Evolutionary conservation across 805 yeast genomes (phyloP).

Genomic region (Candida ficus): DNA sequence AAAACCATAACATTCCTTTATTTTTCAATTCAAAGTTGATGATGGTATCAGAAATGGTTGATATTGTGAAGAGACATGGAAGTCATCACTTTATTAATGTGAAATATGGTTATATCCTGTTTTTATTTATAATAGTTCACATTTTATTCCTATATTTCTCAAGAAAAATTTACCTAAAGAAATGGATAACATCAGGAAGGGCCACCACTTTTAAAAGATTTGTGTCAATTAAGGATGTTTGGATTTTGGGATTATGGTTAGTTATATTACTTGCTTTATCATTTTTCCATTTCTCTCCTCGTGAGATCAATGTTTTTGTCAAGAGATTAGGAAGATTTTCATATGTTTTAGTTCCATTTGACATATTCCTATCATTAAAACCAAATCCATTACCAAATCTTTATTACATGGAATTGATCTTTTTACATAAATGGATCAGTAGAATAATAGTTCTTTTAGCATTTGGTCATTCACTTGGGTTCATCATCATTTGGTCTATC

Average conservation of each 20-base stretch:
- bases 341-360: constrained; percentile 53
- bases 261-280: constrained; percentile 27
- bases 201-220: constrained; percentile 31
- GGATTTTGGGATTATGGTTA: constrained; percentile 33
- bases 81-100: constrained; percentile 50
- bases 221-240: constrained; percentile 30
- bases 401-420: constrained; percentile 49
- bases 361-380: constrained; percentile 48
- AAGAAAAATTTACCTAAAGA: constrained; percentile 27
- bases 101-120: constrained; percentile 52
- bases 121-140: constrained; percentile 39
- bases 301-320: constrained; percentile 31
- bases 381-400: constrained; percentile 46
- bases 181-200: constrained; percentile 36
- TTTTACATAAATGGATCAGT: constrained; percentile 69
- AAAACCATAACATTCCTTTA: too few species aligned
- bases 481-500: constrained; percentile 41
- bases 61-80: constrained; percentile 39
- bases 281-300: constrained; percentile 31
- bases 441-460: constrained; percentile 45
- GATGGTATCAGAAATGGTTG: not conserved
- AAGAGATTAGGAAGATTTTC: constrained; percentile 62
- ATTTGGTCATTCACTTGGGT: constrained; percentile 49
- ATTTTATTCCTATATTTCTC: constrained; percentile 30
- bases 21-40: too few species aligned